These are phyloP conservation scores for Quercus robur DNA, from an alignment of 306 rosid species.

Conservation along the genomic window DNA sequence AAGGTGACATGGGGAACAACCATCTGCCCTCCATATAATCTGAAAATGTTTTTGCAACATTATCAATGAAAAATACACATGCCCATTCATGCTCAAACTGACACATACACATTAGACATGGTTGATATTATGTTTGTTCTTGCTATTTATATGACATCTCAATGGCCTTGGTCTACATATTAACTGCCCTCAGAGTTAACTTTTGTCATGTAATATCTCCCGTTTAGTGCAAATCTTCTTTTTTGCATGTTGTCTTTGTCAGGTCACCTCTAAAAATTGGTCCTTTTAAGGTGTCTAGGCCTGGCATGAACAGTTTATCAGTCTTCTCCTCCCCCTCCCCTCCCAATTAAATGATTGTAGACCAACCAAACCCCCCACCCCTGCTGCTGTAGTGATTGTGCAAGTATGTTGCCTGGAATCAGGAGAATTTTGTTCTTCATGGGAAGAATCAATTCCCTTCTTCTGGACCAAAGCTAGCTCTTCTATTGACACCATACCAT, in stretches of 20 bases:
- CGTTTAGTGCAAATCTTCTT: not conserved
- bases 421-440: not conserved
- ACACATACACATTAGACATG: no score
- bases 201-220: not conserved
- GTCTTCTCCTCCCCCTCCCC: not conserved
- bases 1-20: not conserved
- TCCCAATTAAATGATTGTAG: not conserved
- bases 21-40: no score
- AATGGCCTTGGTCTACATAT: not conserved
- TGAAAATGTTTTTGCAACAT: no score
- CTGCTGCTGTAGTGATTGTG: not conserved
- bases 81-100: no score
- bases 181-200: not conserved
- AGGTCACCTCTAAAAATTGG: not conserved
- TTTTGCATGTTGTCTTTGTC: not conserved
- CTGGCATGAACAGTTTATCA: not conserved
- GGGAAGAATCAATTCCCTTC: not conserved
- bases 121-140: not conserved
- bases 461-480: not conserved
- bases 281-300: not conserved
- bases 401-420: not conserved
- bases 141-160: not conserved
- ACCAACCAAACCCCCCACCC: not conserved
- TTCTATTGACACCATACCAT: not conserved
- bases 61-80: no score